Base-by-base conservation (phyloP, 495 filamentous ascomycete genomes). In the Ascodesmis nigricans region DNA sequence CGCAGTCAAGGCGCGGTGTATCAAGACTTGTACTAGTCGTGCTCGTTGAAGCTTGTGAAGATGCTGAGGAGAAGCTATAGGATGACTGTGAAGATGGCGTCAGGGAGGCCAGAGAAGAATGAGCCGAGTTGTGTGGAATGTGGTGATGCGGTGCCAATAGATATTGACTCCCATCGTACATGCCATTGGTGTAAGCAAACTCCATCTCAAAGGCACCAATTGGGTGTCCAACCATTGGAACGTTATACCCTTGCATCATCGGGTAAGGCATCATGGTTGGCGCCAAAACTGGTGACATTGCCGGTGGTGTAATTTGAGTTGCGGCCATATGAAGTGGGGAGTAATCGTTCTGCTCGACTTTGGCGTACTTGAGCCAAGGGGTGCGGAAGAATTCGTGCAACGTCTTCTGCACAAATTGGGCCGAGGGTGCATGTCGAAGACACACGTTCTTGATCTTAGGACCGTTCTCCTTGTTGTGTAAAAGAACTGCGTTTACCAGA, bases 401-500 rank as follows among this genome's bases (percentile, higher is more conserved):
- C 19, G 48, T 47, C 30, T 47, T 38, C 18, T 40, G 42, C 5
- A 52, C 36, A 30, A 39, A 52, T n/a, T 46, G 47, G 7, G 47
- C 47, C 13, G 51, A 44, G 4, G 39, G 36, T 5, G 47, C 40
- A 13, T 47, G 50, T 37, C 44, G 43, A 34, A 45, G 39, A 26
- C 47, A 52, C n/a, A 52, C 47, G 4, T 43, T 40, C 33, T 47
- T 42, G 35, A 52, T 37, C 25, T 44, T 17, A 9, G 44, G 24
- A 11, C 44, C 44, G 15, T 32, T 33, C 22, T 52, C 33, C 29
- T 52, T 48, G 17, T 52, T 52, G 18, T 52, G 49, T 4, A 52
- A 48, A 21, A 52, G 49, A 10, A 52, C 48, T 21, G 44, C 47
- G 35, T 52, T 52, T 7, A 52, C 49, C 35, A 52, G 23, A 11